A percentile compares a stretch with the other conserved stretches of the same genome.
Evolutionary conservation across 1,284 basidiomycete species (phyloP).

Genomic region (Crucibulum parvulum): DNA sequence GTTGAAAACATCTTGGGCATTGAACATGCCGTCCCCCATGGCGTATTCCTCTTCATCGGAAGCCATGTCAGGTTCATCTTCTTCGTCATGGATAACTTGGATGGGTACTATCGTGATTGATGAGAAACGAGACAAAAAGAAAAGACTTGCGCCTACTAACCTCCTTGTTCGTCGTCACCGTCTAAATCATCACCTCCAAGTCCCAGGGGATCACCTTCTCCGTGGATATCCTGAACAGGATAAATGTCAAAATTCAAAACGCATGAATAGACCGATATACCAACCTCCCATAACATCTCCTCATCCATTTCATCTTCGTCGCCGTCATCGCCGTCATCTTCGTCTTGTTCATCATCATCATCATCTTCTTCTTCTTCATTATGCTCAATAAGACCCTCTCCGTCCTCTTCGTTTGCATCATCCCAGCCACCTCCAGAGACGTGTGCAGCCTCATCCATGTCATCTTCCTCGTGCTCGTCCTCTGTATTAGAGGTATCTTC

Average conservation of each 20-base stretch:
- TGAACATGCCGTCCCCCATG: slow-evolving; percentile 25
- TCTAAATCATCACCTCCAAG: slow-evolving; percentile 54
- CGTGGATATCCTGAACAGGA: slow-evolving; percentile 60
- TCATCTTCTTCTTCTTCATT: slow-evolving; percentile 50
- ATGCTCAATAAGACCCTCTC: slow-evolving; percentile 58
- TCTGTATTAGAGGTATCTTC: slow-evolving; percentile 79
- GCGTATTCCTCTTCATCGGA: slow-evolving; percentile 76
- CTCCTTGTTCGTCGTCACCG: slow-evolving; percentile 62
- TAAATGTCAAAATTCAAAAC: slow-evolving; percentile 3
- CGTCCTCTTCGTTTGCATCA: slow-evolving; percentile 70
- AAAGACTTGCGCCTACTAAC: slow-evolving; percentile 23
- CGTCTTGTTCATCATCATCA: slow-evolving; percentile 63
- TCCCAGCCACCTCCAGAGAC: slow-evolving; percentile 74
- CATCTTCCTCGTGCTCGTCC: slow-evolving; percentile 70
- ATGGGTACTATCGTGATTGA: slow-evolving; percentile 47
- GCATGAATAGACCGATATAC: neutral
- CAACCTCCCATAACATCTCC: slow-evolving; percentile 81
- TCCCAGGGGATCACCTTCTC: slow-evolving; percentile 58
- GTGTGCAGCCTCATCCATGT: slow-evolving; percentile 64
- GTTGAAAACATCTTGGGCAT: slow-evolving; percentile 57
- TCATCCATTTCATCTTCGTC: slow-evolving; percentile 48
- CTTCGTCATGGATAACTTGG: slow-evolving; percentile 62
- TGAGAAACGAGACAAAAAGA: neutral
- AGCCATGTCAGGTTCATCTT: slow-evolving; percentile 70
- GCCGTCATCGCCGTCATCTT: slow-evolving; percentile 42